phyloP scores from a whole-genome alignment of 768 basidiomycete genomes.

The Pisolithus microcarpus region DNA sequence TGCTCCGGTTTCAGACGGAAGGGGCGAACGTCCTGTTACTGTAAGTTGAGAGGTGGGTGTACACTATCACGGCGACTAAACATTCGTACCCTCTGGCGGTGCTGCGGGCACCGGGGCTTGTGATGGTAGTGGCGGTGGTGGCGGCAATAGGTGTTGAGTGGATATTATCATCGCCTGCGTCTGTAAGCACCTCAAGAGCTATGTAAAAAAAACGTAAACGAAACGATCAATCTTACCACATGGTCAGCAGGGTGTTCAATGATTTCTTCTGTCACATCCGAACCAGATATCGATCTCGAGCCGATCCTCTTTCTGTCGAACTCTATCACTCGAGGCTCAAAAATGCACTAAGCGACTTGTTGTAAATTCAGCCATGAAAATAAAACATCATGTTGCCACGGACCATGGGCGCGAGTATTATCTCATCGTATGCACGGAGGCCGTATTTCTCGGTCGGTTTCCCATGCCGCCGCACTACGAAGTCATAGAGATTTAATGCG shows the following conservation, averaged over 20 bases:
- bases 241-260: constrained; percentile 48
- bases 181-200: constrained; percentile 32
- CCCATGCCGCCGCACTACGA: constrained; percentile 73
- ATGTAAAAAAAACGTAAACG: background rate
- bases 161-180: constrained; percentile 89
- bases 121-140: constrained; percentile 18
- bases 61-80: background rate
- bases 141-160: constrained; percentile 66
- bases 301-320: constrained; percentile 69
- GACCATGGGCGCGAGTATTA: constrained; percentile 92
- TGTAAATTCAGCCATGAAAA: background rate
- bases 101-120: constrained; percentile 18
- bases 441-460: constrained; percentile 80
- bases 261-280: constrained; percentile 72
- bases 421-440: constrained; percentile 89
- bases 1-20: constrained; percentile 18
- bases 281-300: constrained; percentile 39
- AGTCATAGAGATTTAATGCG: constrained; percentile 85
- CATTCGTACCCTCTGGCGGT: constrained; percentile 21
- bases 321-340: constrained; percentile 89
- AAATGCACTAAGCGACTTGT: constrained; percentile 57
- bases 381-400: constrained; percentile 7
- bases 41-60: background rate
- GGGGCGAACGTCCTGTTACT: constrained; percentile 16
- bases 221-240: constrained; percentile 30